Conservation (phyloP, 1,284 basidiomycete genomes). For the Fomitopsis schrenkii region DNA sequence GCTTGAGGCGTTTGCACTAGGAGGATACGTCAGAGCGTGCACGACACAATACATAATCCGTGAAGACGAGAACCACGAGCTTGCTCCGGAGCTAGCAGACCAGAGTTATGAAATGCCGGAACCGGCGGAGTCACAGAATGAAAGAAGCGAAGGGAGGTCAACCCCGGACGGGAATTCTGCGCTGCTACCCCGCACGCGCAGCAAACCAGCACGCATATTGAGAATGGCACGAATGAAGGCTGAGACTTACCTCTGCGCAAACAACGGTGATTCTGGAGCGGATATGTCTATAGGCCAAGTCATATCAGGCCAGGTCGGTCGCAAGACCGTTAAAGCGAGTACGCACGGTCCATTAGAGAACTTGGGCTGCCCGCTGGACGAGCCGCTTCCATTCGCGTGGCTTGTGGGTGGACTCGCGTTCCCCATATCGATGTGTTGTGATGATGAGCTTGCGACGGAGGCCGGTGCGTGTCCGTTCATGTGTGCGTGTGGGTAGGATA, state of each 20-base stretch:
- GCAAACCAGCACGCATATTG: not conserved
- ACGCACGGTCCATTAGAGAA: conserved; percentile 30
- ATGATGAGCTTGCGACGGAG: not conserved
- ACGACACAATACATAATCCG: not conserved
- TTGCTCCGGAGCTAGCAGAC: not conserved
- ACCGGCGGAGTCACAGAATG: not conserved
- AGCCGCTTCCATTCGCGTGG: not conserved
- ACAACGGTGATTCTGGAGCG: conserved; percentile 78
- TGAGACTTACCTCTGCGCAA: conserved; percentile 63
- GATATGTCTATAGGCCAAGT: conserved; percentile 47
- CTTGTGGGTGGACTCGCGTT: not conserved
- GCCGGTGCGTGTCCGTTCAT: not conserved
- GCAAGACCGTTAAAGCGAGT: conserved; percentile 4
- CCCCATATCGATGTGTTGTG: not conserved
- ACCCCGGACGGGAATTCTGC: not conserved
- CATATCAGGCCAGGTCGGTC: not conserved
- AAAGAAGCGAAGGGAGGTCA: not conserved
- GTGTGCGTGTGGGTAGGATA: not conserved
- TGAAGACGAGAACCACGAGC: not conserved
- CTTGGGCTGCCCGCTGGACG: conserved; percentile 13
- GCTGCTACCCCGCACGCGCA: not conserved
- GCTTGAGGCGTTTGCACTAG: conserved; percentile 79
- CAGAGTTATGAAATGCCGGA: not conserved
- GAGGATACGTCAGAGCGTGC: not conserved
- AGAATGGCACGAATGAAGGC: not conserved